phyloP scores from a whole-genome alignment of 345 rosid genomes.

The Carallia pectinifolia region DNA sequence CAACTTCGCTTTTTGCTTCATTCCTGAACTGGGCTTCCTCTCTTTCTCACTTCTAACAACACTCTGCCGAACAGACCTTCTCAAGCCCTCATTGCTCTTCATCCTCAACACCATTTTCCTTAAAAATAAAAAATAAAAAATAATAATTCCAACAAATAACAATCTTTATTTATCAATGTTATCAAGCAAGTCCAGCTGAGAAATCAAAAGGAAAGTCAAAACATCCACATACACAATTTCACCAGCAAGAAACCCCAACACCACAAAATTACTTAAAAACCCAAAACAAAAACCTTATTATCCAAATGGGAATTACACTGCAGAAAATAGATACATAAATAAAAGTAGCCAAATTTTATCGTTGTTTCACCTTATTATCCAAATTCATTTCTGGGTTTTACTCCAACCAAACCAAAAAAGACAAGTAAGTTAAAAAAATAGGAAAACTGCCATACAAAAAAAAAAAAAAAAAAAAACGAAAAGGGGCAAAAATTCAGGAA shows the following conservation, averaged over 20 bases:
- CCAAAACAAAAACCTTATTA: too few species aligned
- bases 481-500: too few species aligned
- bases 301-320: not conserved
- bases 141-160: not conserved
- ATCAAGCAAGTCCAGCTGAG: not conserved
- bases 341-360: not conserved
- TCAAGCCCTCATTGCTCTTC: conserved; percentile 27
- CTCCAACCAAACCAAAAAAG: not conserved
- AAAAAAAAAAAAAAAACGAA: too few species aligned
- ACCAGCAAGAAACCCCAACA: too few species aligned
- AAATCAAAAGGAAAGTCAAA: not conserved
- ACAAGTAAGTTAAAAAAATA: too few species aligned
- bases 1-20: conserved; percentile 32
- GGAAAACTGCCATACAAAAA: not conserved
- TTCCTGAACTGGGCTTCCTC: conserved; percentile 22
- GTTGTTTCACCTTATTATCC: not conserved
- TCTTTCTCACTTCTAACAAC: conserved; percentile 17
- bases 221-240: too few species aligned
- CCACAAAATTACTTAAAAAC: too few species aligned
- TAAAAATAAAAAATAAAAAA: not conserved
- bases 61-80: conserved; percentile 17
- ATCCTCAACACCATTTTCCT: conserved; percentile 38
- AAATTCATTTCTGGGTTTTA: not conserved
- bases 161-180: not conserved
- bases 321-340: not conserved